Evolutionary conservation across 768 basidiomycete species (phyloP), one percentile per base, ranked within the genome.

Genomic region (Lentinus tigrinus): DNA sequence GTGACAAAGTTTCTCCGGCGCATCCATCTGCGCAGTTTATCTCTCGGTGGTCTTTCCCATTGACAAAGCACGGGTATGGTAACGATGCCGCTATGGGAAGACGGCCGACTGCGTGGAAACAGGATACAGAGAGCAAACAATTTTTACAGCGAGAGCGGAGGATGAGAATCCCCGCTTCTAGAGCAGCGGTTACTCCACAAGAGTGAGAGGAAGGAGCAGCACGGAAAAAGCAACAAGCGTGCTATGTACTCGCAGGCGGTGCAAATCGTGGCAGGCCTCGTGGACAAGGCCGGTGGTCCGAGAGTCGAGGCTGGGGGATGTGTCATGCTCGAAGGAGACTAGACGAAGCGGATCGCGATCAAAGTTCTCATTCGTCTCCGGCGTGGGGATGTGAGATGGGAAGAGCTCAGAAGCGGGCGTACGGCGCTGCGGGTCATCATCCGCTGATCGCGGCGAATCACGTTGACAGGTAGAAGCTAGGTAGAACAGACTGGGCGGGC

Each of bases 361-460:
- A 61, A 37, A 55, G 50, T 52, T 52, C 44, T 48, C 37, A 40
- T 24, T 24, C 38, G 38, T 46, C 43, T 46, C 54, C 54, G 42
- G 47, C 34, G 34, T 23, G 38, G 44, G 31, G 19, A 10, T 36
- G 8, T 36, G 42, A 52, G 52, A 46, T 42, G 54, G 59, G 50
- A 51, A 60, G 48, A 16, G 46, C 43, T 51, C 44, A 37, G 59
- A 55, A 61, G 60, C 39, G 50, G 53, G 16, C 31, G 31, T 31
- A 34, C 26, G 19, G 36, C 39, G 58, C 46, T 50, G 59, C 59
- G 54, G 50, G 54, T 42, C 49, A 61, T 61, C 49, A 52, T 28
- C 50, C 59, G 59, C 54, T 61, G 59, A 61, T 61, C 59, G 50
- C 59, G 59, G 59, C 58, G 31, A 31, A 55, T 36, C 42, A 43